A percentile compares a stretch with the other conserved stretches of the same genome.
phyloP scores from a whole-genome alignment of 2,329 filamentous ascomycete species.

The Knoxdaviesia capensis region DNA sequence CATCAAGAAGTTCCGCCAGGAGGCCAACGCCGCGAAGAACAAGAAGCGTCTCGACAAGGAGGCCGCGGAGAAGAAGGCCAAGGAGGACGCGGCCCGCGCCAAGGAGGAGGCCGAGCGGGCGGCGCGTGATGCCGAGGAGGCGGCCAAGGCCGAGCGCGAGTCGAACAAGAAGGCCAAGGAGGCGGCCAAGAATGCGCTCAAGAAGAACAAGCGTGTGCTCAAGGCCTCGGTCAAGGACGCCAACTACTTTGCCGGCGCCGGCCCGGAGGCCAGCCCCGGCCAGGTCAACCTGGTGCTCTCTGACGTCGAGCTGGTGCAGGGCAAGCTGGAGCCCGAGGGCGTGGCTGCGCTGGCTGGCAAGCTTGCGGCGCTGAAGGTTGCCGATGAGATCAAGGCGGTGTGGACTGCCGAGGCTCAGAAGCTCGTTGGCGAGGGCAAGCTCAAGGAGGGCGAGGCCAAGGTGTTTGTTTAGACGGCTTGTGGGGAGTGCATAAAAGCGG shows the following conservation, averaged over 20 bases:
- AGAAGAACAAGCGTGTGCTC: slow-evolving; percentile 99
- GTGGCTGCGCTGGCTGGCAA: slow-evolving; percentile 65
- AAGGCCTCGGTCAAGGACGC: slow-evolving; percentile 89
- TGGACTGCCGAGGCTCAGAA: slow-evolving; percentile 63
- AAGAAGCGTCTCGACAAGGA: slow-evolving; percentile 84
- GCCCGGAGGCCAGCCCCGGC: slow-evolving; percentile 40
- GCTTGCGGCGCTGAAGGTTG: slow-evolving; percentile 60
- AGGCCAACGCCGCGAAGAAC: slow-evolving; percentile 86
- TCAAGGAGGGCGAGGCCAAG: slow-evolving; percentile 70
- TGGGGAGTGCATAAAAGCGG: not conserved
- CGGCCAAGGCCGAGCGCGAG: slow-evolving; percentile 68
- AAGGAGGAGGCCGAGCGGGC: slow-evolving; percentile 69
- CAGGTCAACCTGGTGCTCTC: slow-evolving; percentile 67
- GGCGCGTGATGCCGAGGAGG: slow-evolving; percentile 66
- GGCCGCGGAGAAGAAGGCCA: slow-evolving; percentile 70
- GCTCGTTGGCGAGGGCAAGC: slow-evolving; percentile 63
- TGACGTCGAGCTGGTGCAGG: slow-evolving; percentile 73
- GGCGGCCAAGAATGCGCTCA: slow-evolving; percentile 92
- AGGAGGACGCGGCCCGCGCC: slow-evolving; percentile 65
- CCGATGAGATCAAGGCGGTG: slow-evolving; percentile 65
- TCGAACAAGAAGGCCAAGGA: slow-evolving; percentile 92
- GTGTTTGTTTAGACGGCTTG: slow-evolving; percentile 19
- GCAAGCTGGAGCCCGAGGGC: slow-evolving; percentile 80
- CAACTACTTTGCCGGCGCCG: slow-evolving; percentile 70
- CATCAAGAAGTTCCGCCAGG: slow-evolving; percentile 92